phyloP scores from a whole-genome alignment of 768 basidiomycete species.

The Suillus discolor region DNA sequence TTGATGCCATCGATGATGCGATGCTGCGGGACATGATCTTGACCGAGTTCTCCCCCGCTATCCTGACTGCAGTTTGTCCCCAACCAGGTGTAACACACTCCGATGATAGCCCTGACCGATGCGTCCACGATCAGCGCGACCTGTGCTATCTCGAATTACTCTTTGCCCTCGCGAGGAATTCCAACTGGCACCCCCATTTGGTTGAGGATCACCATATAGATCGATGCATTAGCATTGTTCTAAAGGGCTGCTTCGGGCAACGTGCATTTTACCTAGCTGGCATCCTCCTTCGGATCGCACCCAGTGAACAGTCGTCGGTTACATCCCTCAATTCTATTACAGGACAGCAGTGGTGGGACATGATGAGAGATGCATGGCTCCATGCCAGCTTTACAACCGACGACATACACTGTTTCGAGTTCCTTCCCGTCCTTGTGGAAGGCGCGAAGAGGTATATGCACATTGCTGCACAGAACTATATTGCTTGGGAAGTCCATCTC shows the following conservation, averaged over 20 bases:
- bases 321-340: neutral
- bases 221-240: neutral
- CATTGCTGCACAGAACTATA: too few species aligned
- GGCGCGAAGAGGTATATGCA: neutral
- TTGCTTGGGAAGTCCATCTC: neutral
- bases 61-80: neutral
- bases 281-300: neutral
- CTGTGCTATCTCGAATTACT: neutral
- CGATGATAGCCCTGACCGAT: neutral
- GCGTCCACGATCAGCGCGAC: fast-evolving
- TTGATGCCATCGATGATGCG: neutral
- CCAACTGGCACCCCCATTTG: neutral
- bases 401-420: neutral
- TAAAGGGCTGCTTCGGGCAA: fast-evolving
- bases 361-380: fast-evolving
- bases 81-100: neutral
- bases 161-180: neutral
- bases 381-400: fast-evolving
- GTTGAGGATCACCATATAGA: neutral
- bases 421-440: neutral
- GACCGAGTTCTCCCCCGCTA: neutral
- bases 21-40: neutral
- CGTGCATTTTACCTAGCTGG: neutral
- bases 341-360: neutral
- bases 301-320: neutral